These are phyloP conservation scores for Quercus lobata DNA, from an alignment of 331 rosid species.

Conservation along the genomic window DNA sequence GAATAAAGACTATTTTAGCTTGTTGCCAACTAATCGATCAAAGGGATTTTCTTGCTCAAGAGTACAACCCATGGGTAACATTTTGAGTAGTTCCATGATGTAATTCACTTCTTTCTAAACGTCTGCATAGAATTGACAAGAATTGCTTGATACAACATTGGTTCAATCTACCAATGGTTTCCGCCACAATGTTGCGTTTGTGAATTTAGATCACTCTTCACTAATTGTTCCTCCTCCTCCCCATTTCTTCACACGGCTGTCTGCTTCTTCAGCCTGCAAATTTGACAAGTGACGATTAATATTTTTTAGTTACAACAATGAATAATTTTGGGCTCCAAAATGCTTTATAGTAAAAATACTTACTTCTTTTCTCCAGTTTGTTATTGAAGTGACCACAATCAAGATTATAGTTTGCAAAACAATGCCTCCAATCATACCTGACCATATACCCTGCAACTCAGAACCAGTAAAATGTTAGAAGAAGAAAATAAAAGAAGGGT, in stretches of 20 bases:
- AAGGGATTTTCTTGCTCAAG: too few species aligned
- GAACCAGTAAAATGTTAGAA: not conserved
- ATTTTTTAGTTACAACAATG: not conserved
- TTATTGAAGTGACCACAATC: slow-evolving; percentile 39
- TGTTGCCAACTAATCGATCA: not conserved
- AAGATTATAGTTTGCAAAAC: slow-evolving; percentile 60
- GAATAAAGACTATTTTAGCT: not conserved
- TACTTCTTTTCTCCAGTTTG: slow-evolving; percentile 76
- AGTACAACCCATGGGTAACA: too few species aligned
- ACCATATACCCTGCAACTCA: slow-evolving; percentile 69
- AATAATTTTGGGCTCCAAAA: not conserved
- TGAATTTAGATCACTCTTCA: slow-evolving; percentile 4
- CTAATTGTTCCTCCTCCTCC: slow-evolving; percentile 70
- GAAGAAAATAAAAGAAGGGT: not conserved
- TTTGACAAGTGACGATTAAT: not conserved
- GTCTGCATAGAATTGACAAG: not conserved
- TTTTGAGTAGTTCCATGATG: too few species aligned
- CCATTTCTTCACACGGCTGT: slow-evolving; percentile 63
- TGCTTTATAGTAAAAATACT: not conserved
- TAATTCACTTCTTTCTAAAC: not conserved
- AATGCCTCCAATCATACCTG: slow-evolving; percentile 78
- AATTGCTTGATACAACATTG: not conserved
- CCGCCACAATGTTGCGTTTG: not conserved
- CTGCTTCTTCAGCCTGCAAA: slow-evolving; percentile 74
- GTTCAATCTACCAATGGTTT: not conserved